Evolutionary conservation across 169 alveolate species (phyloP), one percentile per base, ranked within the genome.

Genomic region (Eimeria necatrix): DNA sequence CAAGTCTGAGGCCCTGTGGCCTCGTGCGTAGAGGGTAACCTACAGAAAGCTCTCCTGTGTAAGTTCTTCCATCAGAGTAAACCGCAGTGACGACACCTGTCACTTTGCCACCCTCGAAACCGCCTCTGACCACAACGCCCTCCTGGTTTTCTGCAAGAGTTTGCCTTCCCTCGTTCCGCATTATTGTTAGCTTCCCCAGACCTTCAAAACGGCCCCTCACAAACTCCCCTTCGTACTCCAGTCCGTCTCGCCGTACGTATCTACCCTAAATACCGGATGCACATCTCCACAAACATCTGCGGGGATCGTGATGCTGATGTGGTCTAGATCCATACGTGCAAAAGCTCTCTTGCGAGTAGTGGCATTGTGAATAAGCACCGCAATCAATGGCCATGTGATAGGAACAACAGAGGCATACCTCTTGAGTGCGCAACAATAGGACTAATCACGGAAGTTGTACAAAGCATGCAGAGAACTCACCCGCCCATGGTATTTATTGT

Each of bases 201-300:
- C 95, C 95, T n/a, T 92, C 92, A 61, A 92, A 92, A 1, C 88
- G 73, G 59, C 95, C 95, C 60, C 68, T 46, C 3, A 92, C 83
- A 71, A 92, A 92, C 61, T 92, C 95, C 18, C 95, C 95, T n/a
- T 92, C 95, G 90, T 92, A 92, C n/a, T 61, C 76, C 14, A 61
- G 70, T 3, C 95, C 95, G 9, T 74, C 92, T n/a, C 95, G 83
- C 85, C 60, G 84, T 26, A 92, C 95, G 60, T 92, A 92, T 22
- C 89, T 52, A 51, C 95, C 95, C 95, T 92, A 73, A 48, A 68
- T 16, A 68, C 78, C 68, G 20, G 20, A 56, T 14, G 68, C 2
- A 3, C 68, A 14, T 32, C 41, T 32, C 41, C 41, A 32, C 41
- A 32, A 32, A 32, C 41, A 32, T 32, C 41, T 32, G 41, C 41